These are phyloP conservation scores for Salmacisia buchloeana DNA, from an alignment of 1,284 basidiomycete genomes.

Conservation along the genomic window DNA sequence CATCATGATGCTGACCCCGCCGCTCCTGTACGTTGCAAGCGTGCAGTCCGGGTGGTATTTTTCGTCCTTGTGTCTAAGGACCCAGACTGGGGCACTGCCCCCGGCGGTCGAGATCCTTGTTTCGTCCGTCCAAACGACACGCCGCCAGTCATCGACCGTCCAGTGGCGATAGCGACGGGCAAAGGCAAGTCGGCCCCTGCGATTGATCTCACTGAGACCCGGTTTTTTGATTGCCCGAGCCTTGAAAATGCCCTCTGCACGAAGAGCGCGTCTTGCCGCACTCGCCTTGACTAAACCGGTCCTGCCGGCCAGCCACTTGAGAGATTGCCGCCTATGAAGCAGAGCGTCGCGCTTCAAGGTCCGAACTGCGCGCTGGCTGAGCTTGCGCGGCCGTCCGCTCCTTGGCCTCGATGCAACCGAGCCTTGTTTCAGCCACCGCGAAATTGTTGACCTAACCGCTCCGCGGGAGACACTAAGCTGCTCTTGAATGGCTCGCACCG, in stretches of 20 bases:
- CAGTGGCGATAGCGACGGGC: neutral
- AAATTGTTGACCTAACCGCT: neutral
- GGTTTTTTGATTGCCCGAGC: neutral
- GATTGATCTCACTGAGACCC: neutral
- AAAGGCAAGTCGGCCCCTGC: neutral
- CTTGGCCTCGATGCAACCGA: too few relatives aligned
- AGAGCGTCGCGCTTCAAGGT: too few relatives aligned
- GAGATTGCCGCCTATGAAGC: too few relatives aligned
- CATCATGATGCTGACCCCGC: neutral
- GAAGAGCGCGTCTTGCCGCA: neutral
- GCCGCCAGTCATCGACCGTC: neutral
- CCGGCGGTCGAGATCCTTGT: neutral
- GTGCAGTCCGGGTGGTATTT: neutral
- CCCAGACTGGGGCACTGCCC: neutral
- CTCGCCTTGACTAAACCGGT: neutral
- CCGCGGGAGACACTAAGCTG: neutral
- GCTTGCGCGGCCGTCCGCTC: too few relatives aligned
- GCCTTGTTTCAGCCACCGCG: too few relatives aligned
- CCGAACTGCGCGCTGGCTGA: too few relatives aligned
- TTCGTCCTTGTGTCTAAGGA: neutral
- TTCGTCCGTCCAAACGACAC: neutral
- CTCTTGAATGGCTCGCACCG: neutral
- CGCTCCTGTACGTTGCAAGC: neutral
- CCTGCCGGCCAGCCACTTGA: neutral
- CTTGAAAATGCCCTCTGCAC: neutral